Base-by-base conservation (phyloP, 2,329 filamentous ascomycete genomes). In the Fusarium sp. region DNA sequence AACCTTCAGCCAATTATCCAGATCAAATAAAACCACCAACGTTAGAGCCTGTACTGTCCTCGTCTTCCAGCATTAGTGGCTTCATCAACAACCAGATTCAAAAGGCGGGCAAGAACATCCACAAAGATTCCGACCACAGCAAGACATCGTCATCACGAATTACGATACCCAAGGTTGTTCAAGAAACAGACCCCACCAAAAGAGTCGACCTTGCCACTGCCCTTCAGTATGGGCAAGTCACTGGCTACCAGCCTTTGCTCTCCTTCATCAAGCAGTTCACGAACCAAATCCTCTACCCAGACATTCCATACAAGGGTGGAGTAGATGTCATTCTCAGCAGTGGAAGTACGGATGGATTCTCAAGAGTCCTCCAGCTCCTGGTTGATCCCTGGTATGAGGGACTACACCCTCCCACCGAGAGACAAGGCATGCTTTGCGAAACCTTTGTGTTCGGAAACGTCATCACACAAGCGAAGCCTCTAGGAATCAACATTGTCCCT, bases 291-390 rank as follows among this genome's bases (percentile, higher is more conserved):
- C 83, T 97, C 54, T 93, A 97, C 78, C 94, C 93, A 4, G 90
- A 91, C 73, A 87, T 94, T 10, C 93, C 94, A 8, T 97, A 97
- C 77, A 84, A 84, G 61, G 90, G 83, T 63, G 93, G 93, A 0
- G 90, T 92, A 7, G 93, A 95, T 57, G 87, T 97, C 57, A 86
- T 94, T 61, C 82, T 97, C 71, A 94, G 92, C 11, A 92, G 90
- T 78, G 94, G 94, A 59, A 89, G 91, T 29, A 97, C 94, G 1
- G 94, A 98, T 82, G 94, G 94, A 34, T 91, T 97, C 75, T 83
- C 86, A 73, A 98, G 97, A 84, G 83, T 88, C 7, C 80, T 97
- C 34, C 89, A 94, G 75, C 86, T 92, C 10, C 87, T 98, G 73
- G 90, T 87, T 69, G 90, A 97, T 78, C 84, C 90, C 45, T 97